Percentiles rank a stretch among this genome's conserved stretches.
phyloP scores from a whole-genome alignment of 192 early-diverging fungal genomes.

The Pilobolus umbonatus region DNA sequence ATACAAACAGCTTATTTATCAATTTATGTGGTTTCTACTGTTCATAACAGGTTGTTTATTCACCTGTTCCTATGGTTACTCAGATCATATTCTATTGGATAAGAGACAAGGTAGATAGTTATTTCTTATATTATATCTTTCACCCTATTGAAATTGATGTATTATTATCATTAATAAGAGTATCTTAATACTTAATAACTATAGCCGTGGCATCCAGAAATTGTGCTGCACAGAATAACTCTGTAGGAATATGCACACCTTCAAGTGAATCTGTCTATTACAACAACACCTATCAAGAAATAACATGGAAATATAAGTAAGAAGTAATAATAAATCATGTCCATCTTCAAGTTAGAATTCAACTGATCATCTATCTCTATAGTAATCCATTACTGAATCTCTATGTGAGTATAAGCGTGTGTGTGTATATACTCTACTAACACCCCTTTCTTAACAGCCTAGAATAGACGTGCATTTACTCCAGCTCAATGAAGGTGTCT shows the following conservation, averaged over 20 bases:
- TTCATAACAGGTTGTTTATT: not conserved
- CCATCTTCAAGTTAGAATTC: not conserved
- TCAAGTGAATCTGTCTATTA: constrained; percentile 12
- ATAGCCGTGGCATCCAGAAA: constrained; percentile 8
- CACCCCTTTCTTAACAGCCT: not conserved
- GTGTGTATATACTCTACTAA: not conserved
- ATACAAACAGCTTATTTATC: too few relatives aligned
- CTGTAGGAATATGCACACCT: constrained; percentile 26
- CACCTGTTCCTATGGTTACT: too few relatives aligned
- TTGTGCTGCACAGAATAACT: constrained; percentile 16
- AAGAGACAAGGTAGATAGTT: constrained; percentile 15
- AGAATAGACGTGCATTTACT: not conserved
- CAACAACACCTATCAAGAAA: constrained; percentile 25
- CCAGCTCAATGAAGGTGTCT: not conserved
- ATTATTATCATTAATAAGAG: not conserved
- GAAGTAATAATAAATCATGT: not conserved
- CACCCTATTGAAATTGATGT: not conserved
- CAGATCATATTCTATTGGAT: too few relatives aligned
- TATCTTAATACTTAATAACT: too few relatives aligned
- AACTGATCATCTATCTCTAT: not conserved
- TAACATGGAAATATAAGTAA: constrained; percentile 38
- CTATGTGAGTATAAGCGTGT: constrained; percentile 5
- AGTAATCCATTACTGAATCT: constrained; percentile 20
- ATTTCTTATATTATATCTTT: not conserved
- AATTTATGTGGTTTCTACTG: not conserved